Evolutionary conservation across 2,329 filamentous ascomycete species (phyloP), one percentile per base, ranked within the genome.

Genomic region (Botrytis fabae): DNA sequence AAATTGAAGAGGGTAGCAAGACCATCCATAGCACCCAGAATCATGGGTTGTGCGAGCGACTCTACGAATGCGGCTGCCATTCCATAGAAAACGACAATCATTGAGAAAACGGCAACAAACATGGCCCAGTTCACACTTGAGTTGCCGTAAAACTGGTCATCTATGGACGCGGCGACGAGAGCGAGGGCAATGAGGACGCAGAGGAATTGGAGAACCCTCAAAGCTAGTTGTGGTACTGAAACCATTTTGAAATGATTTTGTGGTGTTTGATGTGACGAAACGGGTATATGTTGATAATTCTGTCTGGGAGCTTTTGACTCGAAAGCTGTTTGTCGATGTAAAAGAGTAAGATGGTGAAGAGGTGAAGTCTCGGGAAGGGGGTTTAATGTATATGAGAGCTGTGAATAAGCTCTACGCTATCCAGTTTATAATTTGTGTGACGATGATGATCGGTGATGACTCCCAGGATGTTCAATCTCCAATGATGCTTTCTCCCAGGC

Each of bases 91-190:
- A 89, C 82, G 62, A 87, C 86, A 46, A 94, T 79, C 90, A 92
- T 92, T 60, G 87, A 86, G 75, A 93, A 85, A 0, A 88, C 87
- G 51, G 88, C 85, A 76, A 91, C 88, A 81, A 94, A 95, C 84
- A 95, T 91, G 82, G 88, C 85, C 74, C 77, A 82, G 75, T 89
- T 86, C 18, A 85, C 81, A 0, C 88, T 87, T 64, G 92, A 84
- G 2, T 92, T 86, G 0, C 89, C 88, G 64, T 92, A 88, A 0
- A 89, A 90, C 75, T 91, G 87, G 8, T 40, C n/a, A 0, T 75
- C 77, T 57, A 82, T 80, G 2, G 79, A 80, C 57, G 80, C 79
- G 25, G 79, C 80, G 42, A 82, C 73, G 46, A 82, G 71, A 12
- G 80, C 77, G 25, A 77, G 78, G 35, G 76, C 75, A 40, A 82